Percentiles rank a stretch among this genome's conserved stretches.
Conservation (phyloP, 768 basidiomycete species). For the Tephrocybe sp. region DNA sequence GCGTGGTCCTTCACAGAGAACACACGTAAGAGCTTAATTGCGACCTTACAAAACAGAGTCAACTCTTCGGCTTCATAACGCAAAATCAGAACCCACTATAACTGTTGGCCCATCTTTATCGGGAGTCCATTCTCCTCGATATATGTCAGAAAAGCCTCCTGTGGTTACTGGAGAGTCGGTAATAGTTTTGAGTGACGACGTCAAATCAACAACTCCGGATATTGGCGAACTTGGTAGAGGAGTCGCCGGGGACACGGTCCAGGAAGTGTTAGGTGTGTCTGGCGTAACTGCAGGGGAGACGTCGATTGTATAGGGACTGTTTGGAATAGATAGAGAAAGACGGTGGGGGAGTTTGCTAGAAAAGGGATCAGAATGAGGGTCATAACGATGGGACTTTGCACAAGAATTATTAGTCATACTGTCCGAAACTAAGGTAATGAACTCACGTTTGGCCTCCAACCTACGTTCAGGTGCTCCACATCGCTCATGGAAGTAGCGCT, state of each 20-base stretch:
- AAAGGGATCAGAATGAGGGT: neutral
- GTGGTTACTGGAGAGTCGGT: slow-evolving; percentile 37
- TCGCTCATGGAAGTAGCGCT: neutral
- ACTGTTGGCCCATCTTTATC: slow-evolving; percentile 10
- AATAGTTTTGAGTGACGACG: slow-evolving; percentile 23
- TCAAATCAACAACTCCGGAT: slow-evolving; percentile 34
- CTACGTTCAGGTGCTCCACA: neutral
- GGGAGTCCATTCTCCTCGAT: slow-evolving; percentile 37
- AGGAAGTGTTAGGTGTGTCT: neutral
- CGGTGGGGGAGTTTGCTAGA: neutral
- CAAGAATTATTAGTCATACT: neutral
- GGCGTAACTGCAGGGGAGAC: neutral
- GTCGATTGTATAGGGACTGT: neutral
- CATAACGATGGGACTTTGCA: neutral
- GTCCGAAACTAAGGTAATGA: neutral
- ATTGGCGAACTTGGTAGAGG: slow-evolving; percentile 30
- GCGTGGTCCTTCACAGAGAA: slow-evolving; percentile 29
- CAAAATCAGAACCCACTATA: slow-evolving; percentile 3
- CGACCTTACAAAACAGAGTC: slow-evolving; percentile 35
- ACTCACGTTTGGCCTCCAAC: neutral
- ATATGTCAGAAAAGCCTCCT: slow-evolving; percentile 50
- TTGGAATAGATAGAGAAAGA: slow-evolving; percentile 4
- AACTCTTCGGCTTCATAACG: neutral
- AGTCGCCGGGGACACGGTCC: slow-evolving; percentile 23
- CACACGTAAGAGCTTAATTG: slow-evolving; percentile 46